Conservation (phyloP, 129 eudicot genomes). For the Lactuca sativa region DNA sequence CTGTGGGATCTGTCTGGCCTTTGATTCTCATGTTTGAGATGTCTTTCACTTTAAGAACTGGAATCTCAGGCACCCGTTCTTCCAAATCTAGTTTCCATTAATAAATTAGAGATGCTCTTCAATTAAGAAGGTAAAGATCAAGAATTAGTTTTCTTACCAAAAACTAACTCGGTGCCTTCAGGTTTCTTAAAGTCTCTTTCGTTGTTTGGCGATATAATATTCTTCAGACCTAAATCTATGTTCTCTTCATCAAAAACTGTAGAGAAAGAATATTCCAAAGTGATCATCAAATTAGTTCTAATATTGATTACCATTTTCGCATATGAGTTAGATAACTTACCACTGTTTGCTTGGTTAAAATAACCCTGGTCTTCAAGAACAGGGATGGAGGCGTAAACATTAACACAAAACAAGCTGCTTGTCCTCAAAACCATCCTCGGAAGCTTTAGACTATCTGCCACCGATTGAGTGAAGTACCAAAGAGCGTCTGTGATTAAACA, state of each 20-base stretch:
- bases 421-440: conserved; percentile 55
- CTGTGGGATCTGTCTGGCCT: conserved; percentile 12
- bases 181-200: not conserved
- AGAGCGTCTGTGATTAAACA: conserved; percentile 68
- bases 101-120: not conserved
- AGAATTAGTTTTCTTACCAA: not conserved
- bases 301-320: not conserved
- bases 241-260: conserved; percentile 23
- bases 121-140: not conserved
- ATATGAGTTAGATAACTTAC: not conserved
- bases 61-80: conserved; percentile 22
- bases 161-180: conserved; percentile 1
- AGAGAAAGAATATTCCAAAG: conserved; percentile 3
- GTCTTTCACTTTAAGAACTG: conserved; percentile 26
- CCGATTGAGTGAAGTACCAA: conserved; percentile 44
- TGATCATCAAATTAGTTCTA: not conserved
- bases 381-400: conserved; percentile 32
- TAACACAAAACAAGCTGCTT: conserved; percentile 34
- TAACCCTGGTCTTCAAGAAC: conserved; percentile 38
- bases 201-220: not conserved
- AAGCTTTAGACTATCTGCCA: conserved; percentile 42
- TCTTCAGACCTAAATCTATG: not conserved
- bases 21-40: conserved; percentile 20
- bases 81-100: conserved; percentile 10
- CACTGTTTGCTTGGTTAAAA: conserved; percentile 22